phyloP scores from a whole-genome alignment of 371 early-diverging fungal species.

The Rhizopus microsporus region DNA sequence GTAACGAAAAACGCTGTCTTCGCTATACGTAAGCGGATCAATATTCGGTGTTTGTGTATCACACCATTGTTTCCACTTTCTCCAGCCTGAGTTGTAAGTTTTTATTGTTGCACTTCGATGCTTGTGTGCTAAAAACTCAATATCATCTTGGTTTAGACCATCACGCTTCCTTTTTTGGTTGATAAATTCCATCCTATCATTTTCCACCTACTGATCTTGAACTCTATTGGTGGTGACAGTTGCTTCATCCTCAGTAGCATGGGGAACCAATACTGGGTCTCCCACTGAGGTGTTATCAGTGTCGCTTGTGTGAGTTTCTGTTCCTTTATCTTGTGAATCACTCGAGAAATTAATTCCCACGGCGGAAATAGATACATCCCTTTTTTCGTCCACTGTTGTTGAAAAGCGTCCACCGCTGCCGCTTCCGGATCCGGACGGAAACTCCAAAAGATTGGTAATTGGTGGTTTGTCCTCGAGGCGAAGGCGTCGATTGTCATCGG shows the following conservation, averaged over 20 bases:
- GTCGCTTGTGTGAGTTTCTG: constrained; percentile 1
- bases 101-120: constrained; percentile 2
- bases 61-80: constrained; percentile 6
- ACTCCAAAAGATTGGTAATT: constrained; percentile 21
- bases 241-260: constrained; percentile 1
- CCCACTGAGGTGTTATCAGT: constrained; percentile 27
- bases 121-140: constrained; percentile 2
- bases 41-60: not conserved
- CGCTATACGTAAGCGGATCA: too few species aligned
- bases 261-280: constrained; percentile 22
- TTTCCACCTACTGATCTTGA: not conserved
- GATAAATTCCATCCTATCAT: constrained; percentile 10
- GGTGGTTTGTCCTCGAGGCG: constrained; percentile 17
- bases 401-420: constrained; percentile 21
- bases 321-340: not conserved
- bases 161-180: not conserved
- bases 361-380: constrained; percentile 7
- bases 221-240: not conserved
- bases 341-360: constrained; percentile 8
- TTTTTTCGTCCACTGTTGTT: constrained; percentile 1
- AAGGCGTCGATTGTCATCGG: constrained; percentile 30
- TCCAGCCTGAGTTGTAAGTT: constrained; percentile 11
- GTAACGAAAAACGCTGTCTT: too few species aligned
- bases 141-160: not conserved
- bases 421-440: constrained; percentile 26